phyloP scores from a whole-genome alignment of 2,329 filamentous ascomycete genomes.

The Emergomyces orientalis region DNA sequence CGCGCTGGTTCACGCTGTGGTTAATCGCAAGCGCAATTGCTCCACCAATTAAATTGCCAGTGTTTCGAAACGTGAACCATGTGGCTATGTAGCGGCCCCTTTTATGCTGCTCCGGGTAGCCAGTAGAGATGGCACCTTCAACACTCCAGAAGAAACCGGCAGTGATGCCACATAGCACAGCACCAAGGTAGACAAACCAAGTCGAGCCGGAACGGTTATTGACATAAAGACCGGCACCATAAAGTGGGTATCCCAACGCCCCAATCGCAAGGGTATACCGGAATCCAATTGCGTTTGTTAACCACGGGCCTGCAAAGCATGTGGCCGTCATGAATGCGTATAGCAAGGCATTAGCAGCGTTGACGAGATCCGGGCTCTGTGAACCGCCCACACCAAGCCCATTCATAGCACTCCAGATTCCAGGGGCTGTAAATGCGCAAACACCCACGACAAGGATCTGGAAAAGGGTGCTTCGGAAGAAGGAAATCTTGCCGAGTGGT shows the following conservation, averaged over 20 bases:
- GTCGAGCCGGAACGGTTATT: slow-evolving; percentile 48
- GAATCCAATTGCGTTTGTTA: slow-evolving; percentile 61
- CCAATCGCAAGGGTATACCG: slow-evolving; percentile 62
- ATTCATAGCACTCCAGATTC: slow-evolving; percentile 67
- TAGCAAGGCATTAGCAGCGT: slow-evolving; percentile 60
- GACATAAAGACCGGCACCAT: slow-evolving; percentile 59
- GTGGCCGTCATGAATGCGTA: slow-evolving; percentile 52
- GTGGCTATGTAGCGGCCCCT: slow-evolving; percentile 48
- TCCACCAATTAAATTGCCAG: slow-evolving; percentile 42
- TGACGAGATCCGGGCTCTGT: slow-evolving; percentile 56
- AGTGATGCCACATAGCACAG: slow-evolving; percentile 53
- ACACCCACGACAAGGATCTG: slow-evolving; percentile 63
- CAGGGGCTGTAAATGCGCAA: slow-evolving; percentile 61
- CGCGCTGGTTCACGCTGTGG: slow-evolving; percentile 26
- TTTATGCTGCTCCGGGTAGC: slow-evolving; percentile 62
- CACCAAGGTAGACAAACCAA: slow-evolving; percentile 52
- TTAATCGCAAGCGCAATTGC: slow-evolving; percentile 44
- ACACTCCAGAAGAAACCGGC: slow-evolving; percentile 69
- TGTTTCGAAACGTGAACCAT: slow-evolving; percentile 37
- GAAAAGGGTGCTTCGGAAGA: slow-evolving; percentile 56
- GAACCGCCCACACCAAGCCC: slow-evolving; percentile 60
- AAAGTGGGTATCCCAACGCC: slow-evolving; percentile 63
- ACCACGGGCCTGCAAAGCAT: slow-evolving; percentile 22
- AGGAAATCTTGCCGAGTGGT: slow-evolving; percentile 16
- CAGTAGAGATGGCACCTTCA: slow-evolving; percentile 62